phyloP scores from a whole-genome alignment of 1,139 yeast species.

The Wickerhamiella infanticola region DNA sequence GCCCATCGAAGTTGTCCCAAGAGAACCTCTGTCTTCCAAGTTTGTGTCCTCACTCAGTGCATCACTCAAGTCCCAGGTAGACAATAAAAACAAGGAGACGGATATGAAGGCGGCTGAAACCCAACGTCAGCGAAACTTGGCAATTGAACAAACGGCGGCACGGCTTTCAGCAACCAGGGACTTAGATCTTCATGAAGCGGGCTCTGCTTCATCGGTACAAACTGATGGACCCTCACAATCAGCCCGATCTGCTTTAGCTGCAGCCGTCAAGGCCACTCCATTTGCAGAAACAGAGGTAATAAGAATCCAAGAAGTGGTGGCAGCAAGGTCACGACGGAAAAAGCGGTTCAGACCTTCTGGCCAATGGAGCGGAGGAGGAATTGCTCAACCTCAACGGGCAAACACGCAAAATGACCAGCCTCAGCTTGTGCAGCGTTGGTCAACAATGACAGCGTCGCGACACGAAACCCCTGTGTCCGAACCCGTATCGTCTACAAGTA shows the following conservation, averaged over 20 bases:
- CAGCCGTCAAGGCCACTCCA: conserved; percentile 2
- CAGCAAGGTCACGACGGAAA: conserved; percentile 1
- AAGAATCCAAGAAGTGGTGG: background rate
- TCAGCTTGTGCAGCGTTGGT: background rate
- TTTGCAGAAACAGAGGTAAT: conserved; percentile 1
- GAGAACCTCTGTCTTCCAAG: conserved; percentile 9
- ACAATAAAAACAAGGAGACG: background rate
- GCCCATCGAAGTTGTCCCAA: conserved; percentile 9
- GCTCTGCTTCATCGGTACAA: background rate
- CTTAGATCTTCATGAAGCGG: background rate
- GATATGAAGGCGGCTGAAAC: background rate
- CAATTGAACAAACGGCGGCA: conserved; percentile 2
- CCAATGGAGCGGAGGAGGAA: conserved; percentile 9
- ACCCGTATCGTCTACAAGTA: background rate
- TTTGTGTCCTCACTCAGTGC: conserved; percentile 10
- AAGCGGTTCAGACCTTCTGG: conserved; percentile 12
- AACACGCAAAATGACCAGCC: background rate
- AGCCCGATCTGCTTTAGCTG: conserved; percentile 2
- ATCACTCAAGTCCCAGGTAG: conserved; percentile 9
- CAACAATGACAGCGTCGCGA: background rate
- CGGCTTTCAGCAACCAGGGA: conserved; percentile 1
- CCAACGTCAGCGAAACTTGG: background rate
- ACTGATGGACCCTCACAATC: background rate
- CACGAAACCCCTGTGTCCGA: background rate
- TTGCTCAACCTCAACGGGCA: background rate